Percentiles rank a stretch among this genome's conserved stretches.
phyloP scores from a whole-genome alignment of 371 early-diverging fungal genomes.

The Mucor sp. region DNA sequence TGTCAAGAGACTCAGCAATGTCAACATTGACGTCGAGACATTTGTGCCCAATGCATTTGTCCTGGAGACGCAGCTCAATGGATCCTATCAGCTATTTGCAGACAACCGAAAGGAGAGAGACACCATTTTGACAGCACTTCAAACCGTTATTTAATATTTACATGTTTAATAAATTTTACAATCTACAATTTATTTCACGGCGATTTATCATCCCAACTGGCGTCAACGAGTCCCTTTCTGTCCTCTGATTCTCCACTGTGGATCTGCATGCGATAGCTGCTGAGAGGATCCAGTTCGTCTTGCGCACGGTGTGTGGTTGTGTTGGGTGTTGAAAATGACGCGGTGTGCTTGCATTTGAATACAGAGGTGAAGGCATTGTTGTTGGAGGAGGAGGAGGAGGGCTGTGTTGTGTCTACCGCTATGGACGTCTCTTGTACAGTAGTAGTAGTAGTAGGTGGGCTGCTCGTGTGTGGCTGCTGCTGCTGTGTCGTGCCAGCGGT shows the following conservation, averaged over 20 bases:
- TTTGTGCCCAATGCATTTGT: conserved; percentile 51
- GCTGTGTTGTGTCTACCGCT: too few species aligned
- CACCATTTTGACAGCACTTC: conserved; percentile 37
- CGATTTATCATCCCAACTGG: conserved; percentile 2
- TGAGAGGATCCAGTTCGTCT: conserved; percentile 28
- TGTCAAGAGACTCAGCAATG: conserved; percentile 31
- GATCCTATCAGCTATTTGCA: conserved; percentile 41
- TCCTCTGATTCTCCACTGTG: conserved; percentile 22
- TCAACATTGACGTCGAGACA: conserved; percentile 39
- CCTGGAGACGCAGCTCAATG: conserved; percentile 35
- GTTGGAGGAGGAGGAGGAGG: too few species aligned
- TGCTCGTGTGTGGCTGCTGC: not conserved
- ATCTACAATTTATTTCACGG: not conserved
- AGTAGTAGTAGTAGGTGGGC: too few species aligned
- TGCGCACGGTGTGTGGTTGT: conserved; percentile 31
- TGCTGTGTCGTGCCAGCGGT: not conserved
- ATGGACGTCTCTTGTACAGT: too few species aligned
- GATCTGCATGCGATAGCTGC: conserved; percentile 18
- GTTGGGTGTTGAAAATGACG: conserved; percentile 2
- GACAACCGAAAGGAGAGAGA: conserved; percentile 29
- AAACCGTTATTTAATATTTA: conserved; percentile 33
- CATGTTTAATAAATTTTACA: not conserved
- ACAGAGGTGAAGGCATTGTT: not conserved
- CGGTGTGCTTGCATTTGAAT: conserved; percentile 5
- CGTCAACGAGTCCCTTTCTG: conserved; percentile 16